These are phyloP conservation scores for Neonectria magnoliae DNA, from an alignment of 2,329 filamentous ascomycete species.

Conservation along the genomic window DNA sequence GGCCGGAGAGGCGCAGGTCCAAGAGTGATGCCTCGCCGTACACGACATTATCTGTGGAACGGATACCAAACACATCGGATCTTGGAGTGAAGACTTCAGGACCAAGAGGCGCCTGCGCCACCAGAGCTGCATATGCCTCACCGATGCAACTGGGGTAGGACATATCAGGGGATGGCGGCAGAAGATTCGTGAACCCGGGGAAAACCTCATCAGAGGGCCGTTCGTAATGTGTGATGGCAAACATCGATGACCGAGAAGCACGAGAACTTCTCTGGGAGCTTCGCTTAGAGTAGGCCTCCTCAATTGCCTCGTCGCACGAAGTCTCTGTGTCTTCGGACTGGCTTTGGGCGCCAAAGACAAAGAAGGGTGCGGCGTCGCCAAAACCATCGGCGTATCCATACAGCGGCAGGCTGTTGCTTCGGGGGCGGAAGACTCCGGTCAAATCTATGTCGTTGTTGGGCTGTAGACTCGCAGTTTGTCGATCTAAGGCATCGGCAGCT, in stretches of 20 bases:
- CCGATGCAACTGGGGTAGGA: constrained; percentile 45
- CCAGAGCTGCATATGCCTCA: constrained; percentile 43
- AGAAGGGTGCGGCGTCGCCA: constrained; percentile 58
- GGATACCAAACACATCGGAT: constrained; percentile 48
- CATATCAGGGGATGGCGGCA: constrained; percentile 34
- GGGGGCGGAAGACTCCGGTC: constrained; percentile 50
- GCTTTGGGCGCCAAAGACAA: constrained; percentile 56
- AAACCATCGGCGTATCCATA: constrained; percentile 56
- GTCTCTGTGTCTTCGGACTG: constrained; percentile 37
- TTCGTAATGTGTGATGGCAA: constrained; percentile 45
- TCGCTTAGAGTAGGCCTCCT: constrained; percentile 23
- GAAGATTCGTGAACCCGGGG: constrained; percentile 30
- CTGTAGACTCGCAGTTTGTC: constrained; percentile 65
- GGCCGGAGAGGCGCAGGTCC: constrained; percentile 46
- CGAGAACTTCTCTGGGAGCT: constrained; percentile 11
- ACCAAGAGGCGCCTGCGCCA: constrained; percentile 30
- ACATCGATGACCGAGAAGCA: constrained; percentile 35
- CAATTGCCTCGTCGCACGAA: constrained; percentile 24
- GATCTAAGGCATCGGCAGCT: constrained; percentile 67
- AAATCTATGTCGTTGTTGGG: constrained; percentile 60
- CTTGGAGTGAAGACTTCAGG: constrained; percentile 44
- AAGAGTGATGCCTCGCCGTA: constrained; percentile 54
- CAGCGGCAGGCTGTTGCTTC: constrained; percentile 62
- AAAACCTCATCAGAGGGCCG: constrained; percentile 38
- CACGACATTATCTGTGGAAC: constrained; percentile 49